Evolutionary conservation across 2,329 filamentous ascomycete species (phyloP), one percentile per base, ranked within the genome.

Genomic region (Sphaerulina vaccinii): DNA sequence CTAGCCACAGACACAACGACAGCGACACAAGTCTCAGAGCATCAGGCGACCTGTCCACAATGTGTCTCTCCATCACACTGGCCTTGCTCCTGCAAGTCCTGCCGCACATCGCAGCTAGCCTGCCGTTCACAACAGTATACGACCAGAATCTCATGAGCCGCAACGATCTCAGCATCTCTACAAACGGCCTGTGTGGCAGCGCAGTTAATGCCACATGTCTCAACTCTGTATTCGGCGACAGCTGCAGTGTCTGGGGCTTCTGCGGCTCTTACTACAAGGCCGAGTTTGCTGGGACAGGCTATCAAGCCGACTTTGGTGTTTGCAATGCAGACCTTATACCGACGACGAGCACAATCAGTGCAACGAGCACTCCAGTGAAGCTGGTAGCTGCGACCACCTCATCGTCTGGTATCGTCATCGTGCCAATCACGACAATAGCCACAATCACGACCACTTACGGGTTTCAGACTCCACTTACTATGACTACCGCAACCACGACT

Each of bases 261-360:
- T 47, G 44, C 13, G 44, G 44, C 32, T 47, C 44, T 2, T 47
- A 47, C 44, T 47, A 47, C 35, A 10, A 47, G 2, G 21, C 33
- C 1, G 21, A 35, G 1, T 47, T 38, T 13, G 44, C 44, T 38
- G 44, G 44, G 2, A 8, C 5, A 0, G 35, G 35, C 0, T 47
- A 35, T 7, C 44, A 47, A 10, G 0, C 3, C 2, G 35, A 13
- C 9, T 47, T 3, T 15, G 44, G 44, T 0, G 3, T 22, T 0
- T 47, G 44, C 10, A 39, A 39, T 19, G 5, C 22, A 8, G 35
- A 47, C 1, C 11, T 47, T 3, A 13, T 5, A 2, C 24, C 11
- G 15, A 13, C 11, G 2, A 22, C 42, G 5, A 15, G 18, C 16
- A n/a, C 32, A 15, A 35, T 35, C 10, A 15, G 22, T 13, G 33